Conservation (phyloP, 2,329 filamentous ascomycete genomes). For the Diaporthe destruens region DNA sequence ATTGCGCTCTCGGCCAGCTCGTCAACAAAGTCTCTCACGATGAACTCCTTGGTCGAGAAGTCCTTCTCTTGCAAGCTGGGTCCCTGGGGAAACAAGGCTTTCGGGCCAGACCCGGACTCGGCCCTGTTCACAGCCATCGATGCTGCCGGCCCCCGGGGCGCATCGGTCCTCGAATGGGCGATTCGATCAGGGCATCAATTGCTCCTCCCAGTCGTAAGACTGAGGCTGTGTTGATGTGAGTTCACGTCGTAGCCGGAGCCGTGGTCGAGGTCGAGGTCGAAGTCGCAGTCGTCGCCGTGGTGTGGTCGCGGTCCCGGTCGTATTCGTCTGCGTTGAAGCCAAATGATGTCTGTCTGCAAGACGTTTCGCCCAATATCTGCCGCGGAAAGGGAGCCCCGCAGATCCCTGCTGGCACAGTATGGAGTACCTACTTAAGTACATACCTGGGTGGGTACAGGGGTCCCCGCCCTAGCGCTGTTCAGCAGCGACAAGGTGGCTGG, state of each 20-base stretch:
- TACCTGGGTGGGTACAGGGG: background rate
- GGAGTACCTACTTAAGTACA: too few relatives aligned
- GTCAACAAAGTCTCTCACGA: constrained; percentile 98
- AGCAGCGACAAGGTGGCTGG: constrained; percentile 33
- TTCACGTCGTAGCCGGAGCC: constrained; percentile 4
- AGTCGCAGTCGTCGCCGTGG: background rate
- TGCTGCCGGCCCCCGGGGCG: constrained; percentile 57
- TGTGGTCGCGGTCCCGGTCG: background rate
- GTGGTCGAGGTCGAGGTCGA: background rate
- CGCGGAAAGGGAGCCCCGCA: constrained; percentile 25
- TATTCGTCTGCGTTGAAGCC: constrained; percentile 11
- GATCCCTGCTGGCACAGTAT: background rate
- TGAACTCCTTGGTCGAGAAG: constrained; percentile 92
- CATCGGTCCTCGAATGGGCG: constrained; percentile 34
- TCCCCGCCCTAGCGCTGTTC: constrained; percentile 26
- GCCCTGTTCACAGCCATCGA: constrained; percentile 50
- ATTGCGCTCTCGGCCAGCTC: constrained; percentile 87
- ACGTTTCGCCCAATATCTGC: constrained; percentile 18
- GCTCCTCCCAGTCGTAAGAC: background rate
- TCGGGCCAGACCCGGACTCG: constrained; percentile 59
- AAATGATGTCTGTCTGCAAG: background rate
- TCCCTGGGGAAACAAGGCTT: constrained; percentile 80
- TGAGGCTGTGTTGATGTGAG: background rate
- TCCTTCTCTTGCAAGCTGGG: constrained; percentile 90
- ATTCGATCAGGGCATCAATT: constrained; percentile 28